Base-by-base conservation (phyloP, 495 filamentous ascomycete genomes). In the Podospora australis region DNA sequence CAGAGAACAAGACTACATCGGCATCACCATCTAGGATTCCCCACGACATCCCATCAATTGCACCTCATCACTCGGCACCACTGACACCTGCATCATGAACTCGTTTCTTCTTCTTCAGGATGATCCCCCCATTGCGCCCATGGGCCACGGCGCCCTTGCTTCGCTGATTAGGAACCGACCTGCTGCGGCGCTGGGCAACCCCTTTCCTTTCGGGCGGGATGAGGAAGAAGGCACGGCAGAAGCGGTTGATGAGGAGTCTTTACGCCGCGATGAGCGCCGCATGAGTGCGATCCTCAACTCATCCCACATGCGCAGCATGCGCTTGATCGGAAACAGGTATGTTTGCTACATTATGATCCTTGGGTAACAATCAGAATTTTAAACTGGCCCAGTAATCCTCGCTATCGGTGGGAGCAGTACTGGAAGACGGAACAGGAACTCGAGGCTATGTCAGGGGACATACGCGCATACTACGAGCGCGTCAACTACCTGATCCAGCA, bases 401-500 rank as follows among this genome's bases (percentile, higher is more conserved):
- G 84, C 34, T 89, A 90, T 59, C 71, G 71, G 44, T 90, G 86
- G 84, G 82, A 81, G 61, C 69, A 72, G 50, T 88, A 90, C 53
- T 86, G 78, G 72, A 88, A 83, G 64, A 80, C 77, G 3, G 76
- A 84, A 16, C 78, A 81, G 16, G 66, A 88, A 62, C 59, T 89
- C 48, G 75, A 71, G 44, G 42, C 58, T 30, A 81, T 88, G 81
- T 78, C 70, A 62, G 84, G 82, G 62, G 69, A 78, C 3, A 60
- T 87, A 74, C 83, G 88, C 16, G 51, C 83, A 60, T 95, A 92
- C 67, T 90, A 96, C 62, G 82, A 90, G 63, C 78, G 84, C 5
- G 89, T 78, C 56, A 96, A 96, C 62, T 75, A 74, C 44, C 67
- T 96, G 8, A 79, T 96, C 42, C 84, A 88, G 48, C 86, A 88